Conservation (phyloP, 768 basidiomycete species). For the Rossbeevera mucosa region DNA sequence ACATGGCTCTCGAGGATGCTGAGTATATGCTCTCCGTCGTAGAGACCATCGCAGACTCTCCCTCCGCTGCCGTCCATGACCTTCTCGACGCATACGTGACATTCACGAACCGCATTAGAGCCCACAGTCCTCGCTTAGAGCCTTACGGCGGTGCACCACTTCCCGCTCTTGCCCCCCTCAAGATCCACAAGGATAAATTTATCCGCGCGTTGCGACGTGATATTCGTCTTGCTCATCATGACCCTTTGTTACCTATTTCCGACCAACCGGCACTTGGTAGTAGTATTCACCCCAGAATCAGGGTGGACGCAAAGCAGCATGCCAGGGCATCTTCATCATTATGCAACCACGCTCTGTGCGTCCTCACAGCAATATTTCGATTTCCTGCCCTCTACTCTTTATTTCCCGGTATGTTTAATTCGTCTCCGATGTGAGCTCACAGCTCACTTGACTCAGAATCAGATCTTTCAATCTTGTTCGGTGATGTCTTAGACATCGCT, state of each 20-base stretch:
- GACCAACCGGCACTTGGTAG: constrained; percentile 3
- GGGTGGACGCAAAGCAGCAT: constrained; percentile 37
- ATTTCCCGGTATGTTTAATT: constrained; percentile 45
- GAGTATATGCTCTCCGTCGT: constrained; percentile 39
- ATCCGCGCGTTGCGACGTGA: constrained; percentile 48
- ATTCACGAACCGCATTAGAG: constrained; percentile 43
- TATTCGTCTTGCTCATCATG: constrained; percentile 39
- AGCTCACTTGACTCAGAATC: constrained; percentile 30
- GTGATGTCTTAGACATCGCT: constrained; percentile 42
- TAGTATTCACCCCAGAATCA: constrained; percentile 6
- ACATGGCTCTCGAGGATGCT: constrained; percentile 12
- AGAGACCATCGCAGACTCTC: constrained; percentile 44
- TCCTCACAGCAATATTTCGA: constrained; percentile 49
- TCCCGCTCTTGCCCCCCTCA: constrained; percentile 30
- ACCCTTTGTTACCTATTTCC: constrained; percentile 26
- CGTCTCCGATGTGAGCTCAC: not conserved
- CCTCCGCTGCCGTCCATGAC: constrained; percentile 46
- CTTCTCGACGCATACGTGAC: constrained; percentile 58
- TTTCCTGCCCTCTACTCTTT: constrained; percentile 40
- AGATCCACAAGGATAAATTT: constrained; percentile 32
- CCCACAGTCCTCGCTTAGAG: constrained; percentile 8
- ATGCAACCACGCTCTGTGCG: constrained; percentile 51
- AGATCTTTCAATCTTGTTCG: constrained; percentile 42
- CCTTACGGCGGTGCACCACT: not conserved
- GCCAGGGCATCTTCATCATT: constrained; percentile 41